Conservation (phyloP, 169 alveolate species). For the Plasmodium fragile region DNA sequence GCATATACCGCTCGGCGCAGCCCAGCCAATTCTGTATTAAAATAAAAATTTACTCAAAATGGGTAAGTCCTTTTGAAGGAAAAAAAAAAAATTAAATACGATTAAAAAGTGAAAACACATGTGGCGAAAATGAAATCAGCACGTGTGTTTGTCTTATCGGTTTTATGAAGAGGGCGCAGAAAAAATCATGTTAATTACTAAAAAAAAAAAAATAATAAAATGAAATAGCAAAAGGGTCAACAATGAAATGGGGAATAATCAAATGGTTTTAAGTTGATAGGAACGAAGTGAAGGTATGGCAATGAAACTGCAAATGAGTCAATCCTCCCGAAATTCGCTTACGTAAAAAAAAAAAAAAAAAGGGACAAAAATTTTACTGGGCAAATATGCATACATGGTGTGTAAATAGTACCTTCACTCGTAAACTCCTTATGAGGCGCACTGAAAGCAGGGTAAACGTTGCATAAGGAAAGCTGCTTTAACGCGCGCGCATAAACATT, state of each 20-base stretch:
- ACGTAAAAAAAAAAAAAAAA: neutral
- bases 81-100: constrained; percentile 23
- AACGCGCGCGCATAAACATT: neutral
- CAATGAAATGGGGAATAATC: neutral
- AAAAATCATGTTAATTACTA: constrained; percentile 25
- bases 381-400: neutral
- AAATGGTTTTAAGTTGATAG: neutral
- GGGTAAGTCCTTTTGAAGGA: neutral
- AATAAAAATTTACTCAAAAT: constrained; percentile 8
- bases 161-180: neutral
- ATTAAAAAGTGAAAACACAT: constrained; percentile 14
- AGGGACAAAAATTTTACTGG: neutral
- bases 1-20: neutral
- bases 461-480: neutral
- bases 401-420: neutral
- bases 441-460: neutral
- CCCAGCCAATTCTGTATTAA: constrained; percentile 2
- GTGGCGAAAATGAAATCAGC: constrained; percentile 5
- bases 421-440: neutral
- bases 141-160: constrained; percentile 3
- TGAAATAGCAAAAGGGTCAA: neutral
- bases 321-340: neutral
- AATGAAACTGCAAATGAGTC: neutral
- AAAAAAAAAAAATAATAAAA: constrained; percentile 1
- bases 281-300: neutral